Evolutionary conservation across 1,284 basidiomycete species (phyloP).

Genomic region (Leccinum olivaceoglutinosum): DNA sequence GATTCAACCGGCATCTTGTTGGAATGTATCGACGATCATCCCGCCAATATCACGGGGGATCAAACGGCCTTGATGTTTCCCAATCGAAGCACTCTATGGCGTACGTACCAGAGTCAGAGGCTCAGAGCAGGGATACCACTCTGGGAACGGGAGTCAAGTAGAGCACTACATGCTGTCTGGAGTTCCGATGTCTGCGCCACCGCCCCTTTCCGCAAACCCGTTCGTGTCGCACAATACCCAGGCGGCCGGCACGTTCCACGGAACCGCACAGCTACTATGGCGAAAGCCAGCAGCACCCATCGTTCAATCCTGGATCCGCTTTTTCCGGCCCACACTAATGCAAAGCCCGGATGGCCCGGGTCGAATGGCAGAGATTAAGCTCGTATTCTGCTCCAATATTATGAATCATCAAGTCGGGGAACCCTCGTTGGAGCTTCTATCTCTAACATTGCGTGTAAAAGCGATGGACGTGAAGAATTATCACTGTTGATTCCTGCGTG

Average conservation of each 20-base stretch:
- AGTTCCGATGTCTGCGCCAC: conserved; percentile 48
- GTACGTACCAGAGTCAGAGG: conserved; percentile 18
- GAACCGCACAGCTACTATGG: conserved; percentile 33
- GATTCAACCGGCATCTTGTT: conserved; percentile 28
- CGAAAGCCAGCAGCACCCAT: conserved; percentile 37
- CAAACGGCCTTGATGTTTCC: conserved; percentile 22
- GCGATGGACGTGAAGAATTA: no score
- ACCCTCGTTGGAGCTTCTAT: no score
- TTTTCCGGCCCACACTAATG: conserved; percentile 44
- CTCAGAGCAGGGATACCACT: conserved; percentile 31
- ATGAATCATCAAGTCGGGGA: no score
- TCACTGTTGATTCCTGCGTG: no score
- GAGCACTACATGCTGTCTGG: conserved; percentile 38
- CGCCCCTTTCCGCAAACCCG: conserved; percentile 42
- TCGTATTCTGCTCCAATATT: no score
- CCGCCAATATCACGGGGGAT: conserved; percentile 24
- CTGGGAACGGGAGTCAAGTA: conserved; percentile 22
- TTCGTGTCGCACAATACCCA: conserved; percentile 35
- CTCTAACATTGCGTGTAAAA: no score
- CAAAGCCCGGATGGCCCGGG: conserved; percentile 1
- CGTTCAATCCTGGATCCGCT: conserved; percentile 41
- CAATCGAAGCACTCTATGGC: conserved; percentile 28
- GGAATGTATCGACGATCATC: conserved; percentile 27
- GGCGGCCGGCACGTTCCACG: conserved; percentile 25
- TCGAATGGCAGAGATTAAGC: background rate